Base-by-base conservation (phyloP, 2,329 filamentous ascomycete species). In the Erysiphe pulchra region DNA sequence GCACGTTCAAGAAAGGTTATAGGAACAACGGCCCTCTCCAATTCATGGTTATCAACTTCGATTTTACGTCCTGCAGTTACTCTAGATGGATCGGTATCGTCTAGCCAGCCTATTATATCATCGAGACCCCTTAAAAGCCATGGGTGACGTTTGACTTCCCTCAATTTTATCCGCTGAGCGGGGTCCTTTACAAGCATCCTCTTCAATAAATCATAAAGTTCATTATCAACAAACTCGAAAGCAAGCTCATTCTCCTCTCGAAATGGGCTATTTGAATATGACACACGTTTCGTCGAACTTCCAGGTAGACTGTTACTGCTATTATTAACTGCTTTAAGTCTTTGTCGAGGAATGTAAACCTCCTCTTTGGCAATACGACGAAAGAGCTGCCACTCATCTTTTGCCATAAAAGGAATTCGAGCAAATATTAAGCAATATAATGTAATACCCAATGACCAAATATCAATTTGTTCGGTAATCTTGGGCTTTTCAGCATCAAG, bases 371-470 rank as follows among this genome's bases (percentile, higher is more conserved):
- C 86, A 52, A 98, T 94, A 51, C 80, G 80, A 51, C 77, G 75
- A 65, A 94, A 94, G 65, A 98, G 79, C 49, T 82, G 80, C 59
- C 80, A 94, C 55, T 92, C 84, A 54, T 92, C 86, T 56, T 90
- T 79, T 44, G 85, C 85, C 53, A 92, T 71, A 57, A 95, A 98
- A 0, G 90, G 90, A 37, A 94, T 82, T 45, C 90, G 82, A 13
- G 85, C 90, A 58, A 80, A 98, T 46, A 98, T 76, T 59, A 98
- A 76, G 56, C 87, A 93, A 62, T 94, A 98, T 2, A 98, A 71
- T 0, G 90, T 98, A 17, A 98, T 84, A 18, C 90, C 90, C 18
- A 98, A 68, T 11, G 90, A 93, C 90, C 90, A 98, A 14, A 98
- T 78, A 57, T 98, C 90, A 53, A 98, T 93, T 54, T 92, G 83